Base-by-base conservation (phyloP, 1,139 yeast species). In the Sugiyamaella novakii region DNA sequence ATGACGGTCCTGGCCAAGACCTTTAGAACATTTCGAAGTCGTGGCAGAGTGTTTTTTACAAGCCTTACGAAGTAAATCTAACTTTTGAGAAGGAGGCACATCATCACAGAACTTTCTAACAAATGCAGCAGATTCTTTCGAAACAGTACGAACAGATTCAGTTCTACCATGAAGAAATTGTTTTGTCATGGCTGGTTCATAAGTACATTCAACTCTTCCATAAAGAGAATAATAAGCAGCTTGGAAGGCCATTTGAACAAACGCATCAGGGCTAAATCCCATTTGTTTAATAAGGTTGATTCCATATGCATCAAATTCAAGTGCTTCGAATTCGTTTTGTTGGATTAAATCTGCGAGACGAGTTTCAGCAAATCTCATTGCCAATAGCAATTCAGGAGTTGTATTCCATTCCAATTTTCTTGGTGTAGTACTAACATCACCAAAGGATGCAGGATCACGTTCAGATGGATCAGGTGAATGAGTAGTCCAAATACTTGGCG, bases 151-250 rank as follows among this genome's bases (percentile, higher is more conserved):
- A 47, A 89, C 81, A 3, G 96, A 95, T 68, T 89, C 97, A 0
- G 97, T 89, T 64, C 97, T 78, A 12, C 96, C 97, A 65, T 89
- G 96, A 57, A 83, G 77, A 63, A 83, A 89, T 52, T 75, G 75
- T 66, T 89, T 89, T 1, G 96, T 89, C 97, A 89, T 89, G 10
- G 96, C 96, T 2, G 97, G 97, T 69, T 89, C 97, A 67, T 89
- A 89, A 11, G 96, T 87, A 59, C 95, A 87, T 66, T 88, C 97
- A 36, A 88, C 94, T 63, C 86, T 86, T 40, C 97, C 97, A 65
- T 89, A 89, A 46, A 89, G 76, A 0, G 96, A 94, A 64, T 87
- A 89, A 68, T 88, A 89, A 8, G 96, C 88, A 3, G 94, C 88
- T 68, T 89, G 97, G 74, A 88, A 88, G 15, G 91, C 86, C 94